Base-by-base conservation (phyloP, 768 basidiomycete genomes). In the Termitomyces eurrhizus region DNA sequence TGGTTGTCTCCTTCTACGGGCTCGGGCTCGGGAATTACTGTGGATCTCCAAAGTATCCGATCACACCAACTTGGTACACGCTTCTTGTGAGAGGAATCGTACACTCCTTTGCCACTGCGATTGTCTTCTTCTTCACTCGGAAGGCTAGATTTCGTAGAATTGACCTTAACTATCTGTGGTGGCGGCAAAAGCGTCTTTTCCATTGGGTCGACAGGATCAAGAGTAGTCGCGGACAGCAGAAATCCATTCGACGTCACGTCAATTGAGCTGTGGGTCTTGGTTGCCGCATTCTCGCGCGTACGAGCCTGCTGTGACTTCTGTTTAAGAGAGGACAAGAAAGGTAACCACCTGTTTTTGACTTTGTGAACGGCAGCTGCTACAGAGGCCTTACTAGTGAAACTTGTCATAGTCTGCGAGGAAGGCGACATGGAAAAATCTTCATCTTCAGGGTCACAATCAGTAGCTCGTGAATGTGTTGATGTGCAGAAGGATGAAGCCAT, bases 21-120 rank as follows among this genome's bases (percentile, higher is more conserved):
- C 24, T 77, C 79, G 9, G 74, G 70, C 29, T 79, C 75, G 1
- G 74, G 72, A 13, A 78, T 78, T 29, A 89, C 78, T 0, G 87
- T 92, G 6, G 88, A 80, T 71, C 92, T 93, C 86, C 86, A 93
- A 5, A 93, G 73, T 49, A 93, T 90, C 21, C 92, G 85, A 69
- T 93, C 92, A 67, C 92, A 93, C 92, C 92, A 93, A 70, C 90
- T 91, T 6, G 92, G 92, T 29, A 93, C 92, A 21, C 92, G 86
- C 66, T 85, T 83, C 71, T 93, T 93, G 66, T 83, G 77, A 11
- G 91, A 93, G 32, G 88, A 86, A 71, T 93, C 92, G 67, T 92
- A 93, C 3, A 90, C 85, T 18, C 87, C 89, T 66, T 79, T 80
- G 45, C 83, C 83, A 36, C 16, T 80, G 1, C 73, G 70, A 37